Evolutionary conservation across 192 early-diverging fungal genomes (phyloP).

Genomic region (Rhizophagus prolifer): DNA sequence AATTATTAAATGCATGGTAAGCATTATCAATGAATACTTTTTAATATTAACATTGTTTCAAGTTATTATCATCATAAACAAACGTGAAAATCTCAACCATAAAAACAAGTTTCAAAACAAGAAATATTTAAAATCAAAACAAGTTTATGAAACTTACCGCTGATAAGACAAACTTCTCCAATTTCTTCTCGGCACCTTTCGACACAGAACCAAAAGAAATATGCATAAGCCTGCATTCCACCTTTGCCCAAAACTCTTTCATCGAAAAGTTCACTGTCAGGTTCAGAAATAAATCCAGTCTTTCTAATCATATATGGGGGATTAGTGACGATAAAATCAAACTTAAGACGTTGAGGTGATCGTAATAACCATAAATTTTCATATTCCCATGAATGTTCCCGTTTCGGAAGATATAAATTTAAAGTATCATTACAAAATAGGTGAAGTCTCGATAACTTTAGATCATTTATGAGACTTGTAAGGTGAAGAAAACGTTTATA

Average conservation of each 20-base stretch:
- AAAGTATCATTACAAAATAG: constrained; percentile 59
- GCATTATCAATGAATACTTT: not conserved
- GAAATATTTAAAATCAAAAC: not conserved
- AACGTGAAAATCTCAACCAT: not conserved
- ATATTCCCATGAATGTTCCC: constrained; percentile 41
- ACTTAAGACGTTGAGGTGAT: constrained; percentile 41
- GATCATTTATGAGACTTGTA: not conserved
- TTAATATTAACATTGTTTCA: not conserved
- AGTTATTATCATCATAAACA: not conserved
- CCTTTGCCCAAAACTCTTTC: constrained; percentile 45
- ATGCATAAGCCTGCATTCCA: constrained; percentile 58
- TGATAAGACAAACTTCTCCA: constrained; percentile 56
- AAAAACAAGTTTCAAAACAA: constrained; percentile 16
- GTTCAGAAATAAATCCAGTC: constrained; percentile 52
- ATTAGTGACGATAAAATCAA: constrained; percentile 61
- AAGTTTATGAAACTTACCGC: constrained; percentile 31
- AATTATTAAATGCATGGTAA: not conserved
- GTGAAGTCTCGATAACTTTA: constrained; percentile 39
- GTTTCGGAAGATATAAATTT: constrained; percentile 40
- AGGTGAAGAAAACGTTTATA: constrained; percentile 34
- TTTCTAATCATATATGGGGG: constrained; percentile 63
- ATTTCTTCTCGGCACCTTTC: constrained; percentile 44
- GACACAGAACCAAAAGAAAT: constrained; percentile 59
- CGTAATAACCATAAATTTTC: constrained; percentile 41
- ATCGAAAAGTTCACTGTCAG: constrained; percentile 52